phyloP scores from a whole-genome alignment of 225 moss, liverwort and hornwort species.

The Sphagnum contortum region DNA sequence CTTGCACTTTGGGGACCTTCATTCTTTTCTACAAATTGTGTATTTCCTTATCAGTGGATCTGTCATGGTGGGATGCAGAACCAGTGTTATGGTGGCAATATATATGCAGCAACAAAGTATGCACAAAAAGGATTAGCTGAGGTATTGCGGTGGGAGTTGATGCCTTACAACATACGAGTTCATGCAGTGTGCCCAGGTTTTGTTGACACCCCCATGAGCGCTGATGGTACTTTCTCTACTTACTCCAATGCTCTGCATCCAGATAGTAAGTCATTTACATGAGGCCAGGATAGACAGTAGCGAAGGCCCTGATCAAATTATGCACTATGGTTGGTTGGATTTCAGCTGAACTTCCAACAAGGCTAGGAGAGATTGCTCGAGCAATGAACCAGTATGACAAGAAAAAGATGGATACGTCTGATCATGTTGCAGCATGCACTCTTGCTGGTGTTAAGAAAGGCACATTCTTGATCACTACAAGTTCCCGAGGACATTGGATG shows the following conservation, averaged over 20 bases:
- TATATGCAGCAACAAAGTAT: constrained; percentile 17
- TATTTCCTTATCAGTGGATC: too few species aligned
- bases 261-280: too few species aligned
- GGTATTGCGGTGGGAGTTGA: constrained; percentile 17
- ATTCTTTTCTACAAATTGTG: too few species aligned
- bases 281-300: too few species aligned
- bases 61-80: not conserved
- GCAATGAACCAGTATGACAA: not conserved
- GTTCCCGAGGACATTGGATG: not conserved
- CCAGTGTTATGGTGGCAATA: constrained; percentile 4
- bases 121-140: constrained; percentile 20
- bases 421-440: constrained; percentile 13
- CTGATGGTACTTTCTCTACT: not conserved
- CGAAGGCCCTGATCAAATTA: too few species aligned
- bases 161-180: constrained; percentile 24
- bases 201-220: constrained; percentile 9
- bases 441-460: constrained; percentile 17
- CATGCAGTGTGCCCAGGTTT: constrained; percentile 24
- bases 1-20: too few species aligned
- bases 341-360: not conserved
- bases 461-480: constrained; percentile 10
- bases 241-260: not conserved
- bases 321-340: not conserved
- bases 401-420: not conserved
- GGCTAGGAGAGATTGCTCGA: not conserved